Evolutionary conservation across 148 eudicot species (phyloP).

Genomic region (Dysphania ambrosioides): DNA sequence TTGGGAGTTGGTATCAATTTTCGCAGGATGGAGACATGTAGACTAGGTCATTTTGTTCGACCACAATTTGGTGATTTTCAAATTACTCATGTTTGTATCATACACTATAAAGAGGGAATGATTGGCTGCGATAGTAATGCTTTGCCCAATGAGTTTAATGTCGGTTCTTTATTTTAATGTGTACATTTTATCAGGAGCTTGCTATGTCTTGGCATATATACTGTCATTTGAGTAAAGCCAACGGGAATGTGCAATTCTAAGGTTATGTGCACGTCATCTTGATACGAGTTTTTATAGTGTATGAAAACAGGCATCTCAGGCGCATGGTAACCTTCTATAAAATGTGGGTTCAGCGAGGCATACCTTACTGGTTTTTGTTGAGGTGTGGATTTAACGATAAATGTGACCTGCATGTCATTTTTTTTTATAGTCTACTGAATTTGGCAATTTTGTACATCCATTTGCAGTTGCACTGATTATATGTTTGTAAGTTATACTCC

Average conservation of each 20-base stretch:
- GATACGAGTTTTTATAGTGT: no score
- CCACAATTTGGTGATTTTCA: constrained; percentile 14
- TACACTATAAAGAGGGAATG: background rate
- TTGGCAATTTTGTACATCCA: no score
- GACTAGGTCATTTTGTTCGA: constrained; percentile 14
- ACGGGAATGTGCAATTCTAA: background rate
- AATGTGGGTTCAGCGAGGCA: no score
- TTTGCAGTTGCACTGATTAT: no score
- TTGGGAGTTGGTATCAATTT: constrained; percentile 14
- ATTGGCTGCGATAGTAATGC: background rate
- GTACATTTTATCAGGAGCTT: no score
- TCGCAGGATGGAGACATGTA: constrained; percentile 14
- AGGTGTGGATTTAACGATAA: no score
- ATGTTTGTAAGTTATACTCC: no score
- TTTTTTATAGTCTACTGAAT: no score
- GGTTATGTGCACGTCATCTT: background rate
- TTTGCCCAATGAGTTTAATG: background rate
- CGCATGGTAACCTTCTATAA: no score
- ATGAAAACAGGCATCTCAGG: no score
- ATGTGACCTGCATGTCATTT: no score
- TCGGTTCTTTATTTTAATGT: background rate
- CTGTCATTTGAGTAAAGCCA: background rate
- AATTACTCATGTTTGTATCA: constrained; percentile 10
- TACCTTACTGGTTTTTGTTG: no score
- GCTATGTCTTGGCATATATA: background rate